Base-by-base conservation (phyloP, 768 basidiomycete genomes). In the Suillus ampliporus region DNA sequence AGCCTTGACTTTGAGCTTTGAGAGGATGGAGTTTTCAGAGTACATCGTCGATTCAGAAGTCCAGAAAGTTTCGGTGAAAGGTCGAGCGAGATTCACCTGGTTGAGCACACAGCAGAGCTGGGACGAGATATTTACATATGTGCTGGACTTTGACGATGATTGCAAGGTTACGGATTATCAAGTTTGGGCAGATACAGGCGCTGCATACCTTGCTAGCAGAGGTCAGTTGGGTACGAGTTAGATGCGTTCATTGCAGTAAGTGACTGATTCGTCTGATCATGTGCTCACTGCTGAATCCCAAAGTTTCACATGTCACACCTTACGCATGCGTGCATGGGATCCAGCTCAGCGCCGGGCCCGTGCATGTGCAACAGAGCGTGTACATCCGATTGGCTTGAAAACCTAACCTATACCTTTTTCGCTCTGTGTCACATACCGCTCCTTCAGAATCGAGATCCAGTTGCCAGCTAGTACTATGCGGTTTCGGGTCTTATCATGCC, bases 151-250 rank as follows among this genome's bases (percentile, higher is more conserved):
- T 69, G 87, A 88, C 60, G 78, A 84, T 26, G 79, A 82, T 34
- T 69, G 74, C 60, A 88, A 84, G 72, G 76, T 90, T n/a, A 77
- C 77, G 26, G 76, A 80, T 47, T 88, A 87, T 78, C 84, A 89
- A 68, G 80, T 89, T 2, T 90, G 88, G 88, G 86, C 85, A 13
- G 89, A 90, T 72, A 84, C 87, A 8, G 88, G 86, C 13, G 84
- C 87, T 6, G 82, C 85, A 11, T 87, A 86, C 72, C 78, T 89
- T 15, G 88, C 87, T 6, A 79, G 83, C 43, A 77, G 72, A 26
- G 86, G 87, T n/a, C 67, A 77, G 68, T 70, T 87, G 38, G 19
- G 31, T 19, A 19, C 23, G 38, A 40, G 38, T 17, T 34, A 56
- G 38, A 28, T n/a, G n/a, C n/a, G n/a, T n/a, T n/a, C 65, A 52